Percentiles rank a stretch among this genome's conserved stretches.
Conservation (phyloP, 192 early-diverging fungal genomes). For the Spizellomyces punctatus region DNA sequence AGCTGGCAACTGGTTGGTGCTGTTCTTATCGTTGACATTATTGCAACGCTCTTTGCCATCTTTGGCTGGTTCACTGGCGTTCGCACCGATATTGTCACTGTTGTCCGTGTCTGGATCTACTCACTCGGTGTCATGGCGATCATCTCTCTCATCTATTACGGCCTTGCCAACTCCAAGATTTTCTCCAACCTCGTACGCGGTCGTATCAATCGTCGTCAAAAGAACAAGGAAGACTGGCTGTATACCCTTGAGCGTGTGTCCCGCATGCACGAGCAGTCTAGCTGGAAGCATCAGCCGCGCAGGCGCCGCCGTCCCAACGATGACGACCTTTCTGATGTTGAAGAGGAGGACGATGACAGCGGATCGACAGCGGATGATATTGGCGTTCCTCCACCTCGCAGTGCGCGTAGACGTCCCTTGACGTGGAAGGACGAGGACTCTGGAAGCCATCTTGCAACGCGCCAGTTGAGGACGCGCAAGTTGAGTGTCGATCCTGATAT, state of each 20-base stretch:
- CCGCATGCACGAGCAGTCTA: conserved; percentile 1
- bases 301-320: background rate
- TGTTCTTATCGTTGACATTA: conserved; percentile 24
- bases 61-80: conserved; percentile 27
- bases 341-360: background rate
- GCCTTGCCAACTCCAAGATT: conserved; percentile 26
- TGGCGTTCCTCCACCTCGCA: background rate
- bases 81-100: conserved; percentile 24
- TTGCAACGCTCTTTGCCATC: conserved; percentile 25
- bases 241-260: conserved; percentile 8
- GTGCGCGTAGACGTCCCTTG: background rate
- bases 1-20: conserved; percentile 30
- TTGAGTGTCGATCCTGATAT: conserved; percentile 8
- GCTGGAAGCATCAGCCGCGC: background rate
- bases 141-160: conserved; percentile 43
- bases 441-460: background rate
- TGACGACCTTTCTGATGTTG: background rate
- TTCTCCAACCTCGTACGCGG: conserved; percentile 36
- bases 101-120: conserved; percentile 30
- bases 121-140: conserved; percentile 43
- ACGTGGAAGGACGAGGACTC: background rate
- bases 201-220: background rate
- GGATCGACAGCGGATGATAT: background rate
- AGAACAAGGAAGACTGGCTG: conserved; percentile 11
- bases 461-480: background rate